Evolutionary conservation across 768 basidiomycete species (phyloP).

Genomic region (Naematelia aurantialba): DNA sequence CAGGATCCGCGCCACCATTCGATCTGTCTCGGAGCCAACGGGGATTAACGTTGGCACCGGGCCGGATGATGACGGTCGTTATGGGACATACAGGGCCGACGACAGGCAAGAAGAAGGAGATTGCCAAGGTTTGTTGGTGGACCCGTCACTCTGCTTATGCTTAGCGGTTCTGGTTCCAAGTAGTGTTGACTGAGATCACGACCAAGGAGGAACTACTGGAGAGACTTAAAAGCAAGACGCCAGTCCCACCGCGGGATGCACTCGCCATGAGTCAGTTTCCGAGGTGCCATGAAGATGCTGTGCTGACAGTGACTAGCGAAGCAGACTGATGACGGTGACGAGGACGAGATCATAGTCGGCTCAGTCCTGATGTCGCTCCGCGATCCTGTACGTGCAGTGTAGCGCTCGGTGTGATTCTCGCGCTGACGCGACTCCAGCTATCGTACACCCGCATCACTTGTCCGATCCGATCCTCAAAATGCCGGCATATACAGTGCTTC

Average conservation of each 20-base stretch:
- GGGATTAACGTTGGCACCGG: constrained; percentile 24
- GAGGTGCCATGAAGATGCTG: background rate
- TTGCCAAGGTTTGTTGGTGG: constrained; percentile 42
- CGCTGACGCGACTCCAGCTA: constrained; percentile 55
- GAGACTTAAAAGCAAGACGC: constrained; percentile 65
- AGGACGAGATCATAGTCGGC: constrained; percentile 89
- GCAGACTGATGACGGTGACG: constrained; percentile 54
- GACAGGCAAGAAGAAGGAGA: constrained; percentile 48
- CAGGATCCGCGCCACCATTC: constrained; percentile 46
- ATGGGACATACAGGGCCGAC: constrained; percentile 46
- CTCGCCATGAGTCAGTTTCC: constrained; percentile 62
- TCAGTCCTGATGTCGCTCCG: constrained; percentile 85
- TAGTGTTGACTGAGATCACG: constrained; percentile 77
- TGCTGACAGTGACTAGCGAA: constrained; percentile 7
- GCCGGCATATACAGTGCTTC: constrained; percentile 90
- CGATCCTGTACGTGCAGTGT: constrained; percentile 69
- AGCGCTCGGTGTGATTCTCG: background rate
- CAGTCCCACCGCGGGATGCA: constrained; percentile 62
- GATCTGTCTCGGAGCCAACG: constrained; percentile 31
- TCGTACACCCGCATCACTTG: constrained; percentile 78
- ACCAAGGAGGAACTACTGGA: constrained; percentile 67
- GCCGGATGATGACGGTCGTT: constrained; percentile 23
- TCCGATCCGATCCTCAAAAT: constrained; percentile 80
- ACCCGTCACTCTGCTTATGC: constrained; percentile 2
- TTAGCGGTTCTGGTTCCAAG: constrained; percentile 80